Evolutionary conservation across 2,329 filamentous ascomycete genomes (phyloP).

Genomic region (Fusarium sp.): DNA sequence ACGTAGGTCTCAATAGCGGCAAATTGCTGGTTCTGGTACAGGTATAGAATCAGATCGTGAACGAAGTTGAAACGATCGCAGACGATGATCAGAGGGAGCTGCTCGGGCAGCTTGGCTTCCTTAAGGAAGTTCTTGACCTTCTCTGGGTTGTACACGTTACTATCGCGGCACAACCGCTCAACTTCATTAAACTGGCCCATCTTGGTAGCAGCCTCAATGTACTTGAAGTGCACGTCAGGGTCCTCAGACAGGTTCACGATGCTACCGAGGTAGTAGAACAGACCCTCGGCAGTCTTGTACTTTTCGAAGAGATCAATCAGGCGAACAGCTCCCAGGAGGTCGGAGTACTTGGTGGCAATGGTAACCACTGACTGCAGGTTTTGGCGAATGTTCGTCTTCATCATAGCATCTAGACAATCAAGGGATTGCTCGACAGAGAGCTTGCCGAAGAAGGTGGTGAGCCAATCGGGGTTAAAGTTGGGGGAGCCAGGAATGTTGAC

Average conservation of each 20-base stretch:
- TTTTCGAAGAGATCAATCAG: slow-evolving; percentile 96
- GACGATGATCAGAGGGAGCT: slow-evolving; percentile 95
- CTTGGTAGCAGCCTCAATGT: slow-evolving; percentile 94
- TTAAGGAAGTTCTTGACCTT: slow-evolving; percentile 99
- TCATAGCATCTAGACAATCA: slow-evolving; percentile 95
- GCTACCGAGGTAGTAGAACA: slow-evolving; percentile 98
- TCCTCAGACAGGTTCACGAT: slow-evolving; percentile 98
- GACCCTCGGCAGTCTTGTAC: slow-evolving; percentile 94
- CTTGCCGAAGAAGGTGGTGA: slow-evolving; percentile 91
- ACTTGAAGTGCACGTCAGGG: slow-evolving; percentile 97
- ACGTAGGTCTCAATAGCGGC: slow-evolving; percentile 99
- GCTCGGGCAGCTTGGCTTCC: slow-evolving; percentile 90
- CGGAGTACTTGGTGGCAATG: slow-evolving; percentile 97
- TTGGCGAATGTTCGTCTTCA: slow-evolving; percentile 95
- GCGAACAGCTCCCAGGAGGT: slow-evolving; percentile 85
- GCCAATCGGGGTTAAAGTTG: slow-evolving; percentile 90
- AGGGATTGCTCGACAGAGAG: slow-evolving; percentile 95
- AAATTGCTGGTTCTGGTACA: slow-evolving; percentile 99
- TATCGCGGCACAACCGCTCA: slow-evolving; percentile 96
- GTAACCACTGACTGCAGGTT: slow-evolving; percentile 95
- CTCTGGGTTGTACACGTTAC: slow-evolving; percentile 87
- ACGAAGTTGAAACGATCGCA: slow-evolving; percentile 99
- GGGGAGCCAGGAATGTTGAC: slow-evolving; percentile 84
- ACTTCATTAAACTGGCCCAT: slow-evolving; percentile 96
- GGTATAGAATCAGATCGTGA: slow-evolving; percentile 92